A percentile compares a stretch with the other conserved stretches of the same genome.
These are phyloP conservation scores for Colletotrichum filicis DNA, from an alignment of 2,329 filamentous ascomycete genomes.

Conservation along the genomic window DNA sequence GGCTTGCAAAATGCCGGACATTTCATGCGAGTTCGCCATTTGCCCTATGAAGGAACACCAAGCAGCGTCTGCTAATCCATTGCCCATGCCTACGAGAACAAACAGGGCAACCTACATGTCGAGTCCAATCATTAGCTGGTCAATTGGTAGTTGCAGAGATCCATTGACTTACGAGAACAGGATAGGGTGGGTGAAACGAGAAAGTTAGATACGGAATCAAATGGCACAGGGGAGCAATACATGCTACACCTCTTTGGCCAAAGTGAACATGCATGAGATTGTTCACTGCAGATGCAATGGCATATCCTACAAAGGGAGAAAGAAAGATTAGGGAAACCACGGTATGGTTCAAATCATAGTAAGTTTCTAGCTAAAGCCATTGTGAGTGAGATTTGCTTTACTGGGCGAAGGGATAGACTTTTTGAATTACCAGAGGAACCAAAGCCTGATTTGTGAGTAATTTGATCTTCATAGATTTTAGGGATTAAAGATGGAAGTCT, in stretches of 20 bases:
- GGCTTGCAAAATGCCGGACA: constrained; percentile 78
- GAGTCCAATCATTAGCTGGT: not conserved
- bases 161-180: not conserved
- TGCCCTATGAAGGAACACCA: constrained; percentile 73
- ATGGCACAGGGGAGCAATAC: constrained; percentile 71
- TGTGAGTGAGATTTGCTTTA: not conserved
- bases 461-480: not conserved
- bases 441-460: not conserved
- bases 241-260: constrained; percentile 77
- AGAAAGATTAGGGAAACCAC: constrained; percentile 75
- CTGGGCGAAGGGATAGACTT: not conserved
- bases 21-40: constrained; percentile 77
- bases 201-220: constrained; percentile 73
- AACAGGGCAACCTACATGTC: constrained; percentile 72
- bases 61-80: constrained; percentile 71
- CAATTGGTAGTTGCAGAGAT: not conserved
- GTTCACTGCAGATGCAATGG: constrained; percentile 70
- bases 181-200: constrained; percentile 74
- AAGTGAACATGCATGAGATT: constrained; percentile 70
- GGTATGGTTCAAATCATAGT: constrained; percentile 70
- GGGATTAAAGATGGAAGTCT: not conserved
- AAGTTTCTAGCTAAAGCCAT: constrained; percentile 62
- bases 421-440: not conserved
- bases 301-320: constrained; percentile 73
- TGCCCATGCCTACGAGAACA: constrained; percentile 75